Evolutionary conservation across 345 rosid genomes (phyloP).

Genomic region (Eucalyptus dawsonii): DNA sequence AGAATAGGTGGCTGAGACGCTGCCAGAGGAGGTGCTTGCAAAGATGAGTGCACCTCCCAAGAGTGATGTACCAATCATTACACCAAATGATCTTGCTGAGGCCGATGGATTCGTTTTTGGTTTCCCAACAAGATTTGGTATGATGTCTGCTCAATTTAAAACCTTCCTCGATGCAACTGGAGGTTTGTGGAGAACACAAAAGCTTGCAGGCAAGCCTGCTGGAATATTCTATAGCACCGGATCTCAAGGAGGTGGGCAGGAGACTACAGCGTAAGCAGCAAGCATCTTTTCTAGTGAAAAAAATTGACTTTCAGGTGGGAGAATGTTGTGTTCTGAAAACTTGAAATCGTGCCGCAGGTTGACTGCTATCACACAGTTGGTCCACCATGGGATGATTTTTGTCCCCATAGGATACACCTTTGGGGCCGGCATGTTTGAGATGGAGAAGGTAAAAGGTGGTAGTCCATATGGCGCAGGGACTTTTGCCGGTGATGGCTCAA

Average conservation of each 20-base stretch:
- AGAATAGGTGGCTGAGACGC: constrained; percentile 80
- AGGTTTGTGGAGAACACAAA: constrained; percentile 86
- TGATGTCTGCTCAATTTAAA: constrained; percentile 98
- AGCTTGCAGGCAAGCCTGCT: constrained; percentile 95
- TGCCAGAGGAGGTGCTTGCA: constrained; percentile 65
- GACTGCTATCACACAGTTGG: constrained; percentile 94
- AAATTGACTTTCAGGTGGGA: neutral
- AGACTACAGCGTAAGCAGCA: constrained; percentile 78
- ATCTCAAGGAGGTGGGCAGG: constrained; percentile 98
- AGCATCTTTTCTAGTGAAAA: neutral
- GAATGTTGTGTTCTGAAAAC: neutral
- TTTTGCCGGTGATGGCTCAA: constrained; percentile 80
- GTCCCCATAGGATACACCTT: constrained; percentile 93
- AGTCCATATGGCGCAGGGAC: constrained; percentile 97
- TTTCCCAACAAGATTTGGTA: constrained; percentile 95
- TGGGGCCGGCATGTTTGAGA: constrained; percentile 97
- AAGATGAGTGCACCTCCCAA: constrained; percentile 93
- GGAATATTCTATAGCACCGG: constrained; percentile 97
- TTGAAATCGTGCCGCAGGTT: constrained; percentile 23
- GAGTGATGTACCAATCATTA: constrained; percentile 66
- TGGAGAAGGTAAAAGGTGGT: constrained; percentile 90
- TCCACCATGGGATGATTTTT: constrained; percentile 91
- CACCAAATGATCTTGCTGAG: constrained; percentile 66
- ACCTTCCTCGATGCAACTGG: constrained; percentile 95
- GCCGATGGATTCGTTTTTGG: constrained; percentile 90